Percentiles rank a stretch among this genome's conserved stretches.
phyloP scores from a whole-genome alignment of 345 rosid genomes.

The Turritis glabra region DNA sequence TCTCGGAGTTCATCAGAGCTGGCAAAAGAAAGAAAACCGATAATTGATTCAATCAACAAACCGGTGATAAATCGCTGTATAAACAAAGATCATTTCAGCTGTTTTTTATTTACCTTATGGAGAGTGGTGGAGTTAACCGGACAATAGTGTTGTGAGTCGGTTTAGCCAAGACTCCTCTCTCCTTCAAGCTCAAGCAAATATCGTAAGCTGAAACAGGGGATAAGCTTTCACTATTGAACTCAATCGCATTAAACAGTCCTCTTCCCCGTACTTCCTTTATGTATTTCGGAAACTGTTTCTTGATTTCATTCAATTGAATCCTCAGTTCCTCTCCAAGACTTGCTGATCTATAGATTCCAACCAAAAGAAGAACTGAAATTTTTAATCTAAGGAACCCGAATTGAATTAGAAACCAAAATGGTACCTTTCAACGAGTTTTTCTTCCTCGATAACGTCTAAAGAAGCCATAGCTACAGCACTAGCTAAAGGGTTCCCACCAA shows the following conservation, averaged over 20 bases:
- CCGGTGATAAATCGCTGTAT: not conserved
- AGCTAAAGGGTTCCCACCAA: constrained; percentile 95
- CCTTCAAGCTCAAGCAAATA: constrained; percentile 88
- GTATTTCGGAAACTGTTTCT: constrained; percentile 62
- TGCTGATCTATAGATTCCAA: constrained; percentile 52
- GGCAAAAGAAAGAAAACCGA: constrained; percentile 13
- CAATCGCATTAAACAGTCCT: constrained; percentile 90
- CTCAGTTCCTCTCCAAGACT: constrained; percentile 64
- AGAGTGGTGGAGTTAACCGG: constrained; percentile 92
- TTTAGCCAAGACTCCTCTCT: constrained; percentile 89
- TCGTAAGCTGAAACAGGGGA: constrained; percentile 85
- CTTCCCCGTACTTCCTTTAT: constrained; percentile 92
- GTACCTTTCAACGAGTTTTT: constrained; percentile 77
- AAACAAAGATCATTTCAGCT: constrained; percentile 15
- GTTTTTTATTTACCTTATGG: constrained; percentile 59
- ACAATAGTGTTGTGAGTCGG: constrained; percentile 90
- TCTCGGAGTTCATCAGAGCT: constrained; percentile 77
- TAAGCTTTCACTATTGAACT: constrained; percentile 56
- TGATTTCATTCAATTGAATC: constrained; percentile 54
- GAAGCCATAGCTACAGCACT: constrained; percentile 94
- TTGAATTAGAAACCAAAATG: not conserved
- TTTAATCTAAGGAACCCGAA: not conserved
- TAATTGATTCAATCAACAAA: not conserved
- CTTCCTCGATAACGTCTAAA: constrained; percentile 74
- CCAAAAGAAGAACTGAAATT: not conserved